Evolutionary conservation across 176 grass and related monocot genomes (phyloP), one percentile per base, ranked within the genome.

Genomic region (Carex pumila): DNA sequence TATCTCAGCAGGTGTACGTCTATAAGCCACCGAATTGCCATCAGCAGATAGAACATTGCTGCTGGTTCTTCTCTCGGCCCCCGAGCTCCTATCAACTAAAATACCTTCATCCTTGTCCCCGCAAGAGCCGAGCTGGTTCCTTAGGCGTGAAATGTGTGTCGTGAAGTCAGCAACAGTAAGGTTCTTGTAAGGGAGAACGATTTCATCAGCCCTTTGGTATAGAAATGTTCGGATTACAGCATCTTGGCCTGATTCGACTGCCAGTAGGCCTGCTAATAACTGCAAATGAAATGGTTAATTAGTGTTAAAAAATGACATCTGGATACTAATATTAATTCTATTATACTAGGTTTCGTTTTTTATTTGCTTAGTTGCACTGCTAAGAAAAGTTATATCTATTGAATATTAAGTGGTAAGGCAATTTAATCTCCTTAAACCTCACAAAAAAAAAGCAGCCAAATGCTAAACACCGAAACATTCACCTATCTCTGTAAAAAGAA

Each of bases 171-270:
- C 90, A 7, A 97, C 94, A 0, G 94, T 97, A 11, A 71, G 65
- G 1, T 91, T 87, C 79, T 15, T 39, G 87, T 94, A 97, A 19
- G 94, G 90, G 1, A 68, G 10, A 2, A 97, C 92, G 0, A 58
- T 12, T 73, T 94, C 90, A 17, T 91, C 43, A 14, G 83, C 81
- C 63, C 79, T 89, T 84, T 92, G 86, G 85, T 94, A 97, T 49
- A 97, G 90, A 63, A 94, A 59, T 2, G 93, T 19, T 59, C 94
- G 77, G 83, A 97, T 91, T 30, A 97, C 90, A 6, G 92, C 88
- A 45, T 97, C 94, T 83, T 94, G 88, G 4, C 94, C 94, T 17
- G 94, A 73, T 89, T 97, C 90, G 55, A 97, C 94, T 3, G 87
- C 90, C 61, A 92, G 74, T 13, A 97, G 47, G 14, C 94, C 89